A percentile compares a stretch with the other conserved stretches of the same genome.
These are phyloP conservation scores for Centella asiatica DNA, from an alignment of 129 eudicot genomes.

Conservation along the genomic window DNA sequence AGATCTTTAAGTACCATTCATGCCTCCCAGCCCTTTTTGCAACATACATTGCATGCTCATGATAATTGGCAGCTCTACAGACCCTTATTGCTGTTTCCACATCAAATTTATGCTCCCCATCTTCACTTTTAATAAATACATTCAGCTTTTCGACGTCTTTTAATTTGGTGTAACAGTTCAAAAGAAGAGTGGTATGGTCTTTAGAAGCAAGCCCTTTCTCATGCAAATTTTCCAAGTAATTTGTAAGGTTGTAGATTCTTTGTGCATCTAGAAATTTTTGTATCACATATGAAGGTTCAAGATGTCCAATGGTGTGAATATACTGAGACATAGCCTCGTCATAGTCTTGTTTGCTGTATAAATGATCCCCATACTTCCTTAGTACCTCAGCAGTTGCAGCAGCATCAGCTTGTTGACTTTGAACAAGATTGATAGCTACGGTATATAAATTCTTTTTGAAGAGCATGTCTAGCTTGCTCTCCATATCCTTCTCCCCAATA, in stretches of 20 bases:
- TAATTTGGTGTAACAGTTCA: slow-evolving; percentile 87
- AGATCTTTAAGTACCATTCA: slow-evolving; percentile 91
- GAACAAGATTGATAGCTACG: slow-evolving; percentile 94
- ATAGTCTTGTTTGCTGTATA: slow-evolving; percentile 77
- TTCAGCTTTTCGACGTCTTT: slow-evolving; percentile 91
- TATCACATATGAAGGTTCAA: slow-evolving; percentile 92
- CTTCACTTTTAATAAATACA: slow-evolving; percentile 76
- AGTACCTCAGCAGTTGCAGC: slow-evolving; percentile 96
- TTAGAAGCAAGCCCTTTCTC: slow-evolving; percentile 93
- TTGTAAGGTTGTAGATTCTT: slow-evolving; percentile 90
- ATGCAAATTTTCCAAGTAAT: slow-evolving; percentile 82
- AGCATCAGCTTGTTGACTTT: slow-evolving; percentile 97
- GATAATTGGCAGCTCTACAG: slow-evolving; percentile 94
- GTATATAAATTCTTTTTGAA: slow-evolving; percentile 88
- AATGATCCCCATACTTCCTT: slow-evolving; percentile 90
- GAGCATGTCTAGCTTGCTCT: slow-evolving; percentile 91
- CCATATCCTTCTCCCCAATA: slow-evolving; percentile 97
- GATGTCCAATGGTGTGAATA: slow-evolving; percentile 86
- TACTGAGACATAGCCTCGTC: slow-evolving; percentile 97
- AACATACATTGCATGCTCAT: slow-evolving; percentile 98
- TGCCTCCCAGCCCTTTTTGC: slow-evolving; percentile 93
- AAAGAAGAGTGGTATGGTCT: slow-evolving; percentile 93
- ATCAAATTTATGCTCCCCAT: slow-evolving; percentile 80
- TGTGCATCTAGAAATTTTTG: slow-evolving; percentile 98
- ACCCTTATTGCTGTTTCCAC: slow-evolving; percentile 97